Percentiles rank a stretch among this genome's conserved stretches.
These are phyloP conservation scores for Penicillium nucicola DNA, from an alignment of 495 filamentous ascomycete genomes.

Conservation along the genomic window DNA sequence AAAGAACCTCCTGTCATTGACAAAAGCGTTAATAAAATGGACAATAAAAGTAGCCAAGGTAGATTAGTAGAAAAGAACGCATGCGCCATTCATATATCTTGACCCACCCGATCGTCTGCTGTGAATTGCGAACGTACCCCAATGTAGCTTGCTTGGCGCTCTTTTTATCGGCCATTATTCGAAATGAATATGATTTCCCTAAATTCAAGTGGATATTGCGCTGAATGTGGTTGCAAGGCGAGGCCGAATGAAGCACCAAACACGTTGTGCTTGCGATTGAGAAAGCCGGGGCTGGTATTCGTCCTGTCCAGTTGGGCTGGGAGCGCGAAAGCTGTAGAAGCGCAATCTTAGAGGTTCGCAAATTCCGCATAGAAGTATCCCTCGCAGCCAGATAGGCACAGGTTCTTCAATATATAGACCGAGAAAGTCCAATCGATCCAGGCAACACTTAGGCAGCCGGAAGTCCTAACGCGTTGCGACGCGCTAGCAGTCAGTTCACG, in stretches of 20 bases:
- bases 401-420: constrained; percentile 4
- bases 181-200: not conserved
- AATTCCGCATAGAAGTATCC: constrained; percentile 28
- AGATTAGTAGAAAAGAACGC: not conserved
- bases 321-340: constrained; percentile 17
- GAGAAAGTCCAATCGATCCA: constrained; percentile 5
- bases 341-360: constrained; percentile 15
- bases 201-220: no score
- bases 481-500: constrained; percentile 32
- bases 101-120: constrained; percentile 82
- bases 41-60: not conserved
- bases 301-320: constrained; percentile 3
- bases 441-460: constrained; percentile 19
- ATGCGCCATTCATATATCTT: constrained; percentile 2
- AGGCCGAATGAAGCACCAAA: not conserved
- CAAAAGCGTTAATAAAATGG: not conserved
- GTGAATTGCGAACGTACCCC: constrained; percentile 83
- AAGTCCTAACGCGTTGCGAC: constrained; percentile 37
- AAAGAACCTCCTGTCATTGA: constrained; percentile 38
- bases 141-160: constrained; percentile 77
- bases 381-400: not conserved
- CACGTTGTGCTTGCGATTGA: not conserved
- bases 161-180: constrained; percentile 40
- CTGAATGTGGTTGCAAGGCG: no score
- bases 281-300: not conserved